Percentiles rank a stretch among this genome's conserved stretches.
Evolutionary conservation across 23 red algal species (phyloP).

Genomic region (Gracilaria domingensis): DNA sequence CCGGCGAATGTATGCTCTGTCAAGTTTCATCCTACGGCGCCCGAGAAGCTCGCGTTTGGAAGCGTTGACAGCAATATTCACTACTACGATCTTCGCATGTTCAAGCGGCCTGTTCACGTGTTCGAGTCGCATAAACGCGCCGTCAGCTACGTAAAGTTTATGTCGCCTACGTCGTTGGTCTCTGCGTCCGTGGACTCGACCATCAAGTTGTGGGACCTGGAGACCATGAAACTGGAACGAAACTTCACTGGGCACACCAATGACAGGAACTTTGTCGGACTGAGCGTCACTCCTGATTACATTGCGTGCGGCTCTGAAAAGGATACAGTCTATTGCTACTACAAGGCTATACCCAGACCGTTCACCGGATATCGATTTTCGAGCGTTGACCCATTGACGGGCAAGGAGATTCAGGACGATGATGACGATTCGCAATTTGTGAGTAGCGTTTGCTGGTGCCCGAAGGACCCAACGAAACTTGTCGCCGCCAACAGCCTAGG

Average conservation of each 20-base stretch:
- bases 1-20: slow-evolving; percentile 97
- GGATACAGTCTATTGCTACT: slow-evolving; percentile 93
- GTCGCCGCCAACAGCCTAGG: slow-evolving; percentile 90
- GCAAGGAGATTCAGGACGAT: slow-evolving; percentile 68
- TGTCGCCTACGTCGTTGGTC: slow-evolving; percentile 72
- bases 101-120: slow-evolving; percentile 69
- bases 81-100: slow-evolving; percentile 92
- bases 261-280: slow-evolving; percentile 96
- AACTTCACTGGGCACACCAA: slow-evolving; percentile 92
- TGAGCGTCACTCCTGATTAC: slow-evolving; percentile 84
- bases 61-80: slow-evolving; percentile 79
- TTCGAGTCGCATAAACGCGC: slow-evolving; percentile 85
- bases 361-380: slow-evolving; percentile 76
- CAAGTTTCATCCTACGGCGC: slow-evolving; percentile 77
- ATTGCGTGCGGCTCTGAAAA: slow-evolving; percentile 97
- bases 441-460: slow-evolving; percentile 91
- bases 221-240: slow-evolving; percentile 59
- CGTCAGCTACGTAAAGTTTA: slow-evolving; percentile 92
- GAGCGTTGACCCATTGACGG: slow-evolving; percentile 72
- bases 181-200: slow-evolving; percentile 81
- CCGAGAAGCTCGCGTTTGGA: slow-evolving; percentile 83
- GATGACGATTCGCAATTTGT: slow-evolving; percentile 71
- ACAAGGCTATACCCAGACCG: slow-evolving; percentile 80
- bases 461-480: slow-evolving; percentile 69
- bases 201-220: slow-evolving; percentile 78